Evolutionary conservation across 345 rosid species (phyloP).

Genomic region (Sonneratia alba): DNA sequence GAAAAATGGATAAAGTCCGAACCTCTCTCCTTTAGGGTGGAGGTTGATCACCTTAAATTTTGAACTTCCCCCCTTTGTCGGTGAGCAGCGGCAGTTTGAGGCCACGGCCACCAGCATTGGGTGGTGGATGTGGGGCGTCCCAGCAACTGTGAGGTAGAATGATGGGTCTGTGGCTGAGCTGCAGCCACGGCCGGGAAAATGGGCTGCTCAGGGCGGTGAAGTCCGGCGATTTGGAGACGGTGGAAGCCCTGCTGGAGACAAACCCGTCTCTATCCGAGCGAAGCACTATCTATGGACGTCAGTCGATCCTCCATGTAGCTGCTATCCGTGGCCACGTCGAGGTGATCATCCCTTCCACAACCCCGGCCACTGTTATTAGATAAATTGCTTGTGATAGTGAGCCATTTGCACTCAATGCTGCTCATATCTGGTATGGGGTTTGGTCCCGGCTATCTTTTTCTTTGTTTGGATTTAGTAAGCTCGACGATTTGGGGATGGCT

Average conservation of each 20-base stretch:
- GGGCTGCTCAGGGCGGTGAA: slow-evolving; percentile 65
- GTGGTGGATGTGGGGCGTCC: neutral
- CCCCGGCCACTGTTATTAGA: neutral
- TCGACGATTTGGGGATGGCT: neutral
- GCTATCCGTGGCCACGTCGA: slow-evolving; percentile 97
- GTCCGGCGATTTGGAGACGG: slow-evolving; percentile 49
- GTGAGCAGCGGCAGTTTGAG: neutral
- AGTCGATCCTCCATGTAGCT: slow-evolving; percentile 79
- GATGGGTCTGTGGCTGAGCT: slow-evolving; percentile 96
- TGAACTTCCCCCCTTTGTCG: neutral
- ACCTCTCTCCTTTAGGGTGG: neutral
- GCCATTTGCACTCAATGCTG: neutral
- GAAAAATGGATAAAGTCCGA: neutral
- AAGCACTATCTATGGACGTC: slow-evolving; percentile 63
- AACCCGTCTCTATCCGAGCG: slow-evolving; percentile 46
- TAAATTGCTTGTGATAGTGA: neutral
- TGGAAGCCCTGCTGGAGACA: slow-evolving; percentile 34
- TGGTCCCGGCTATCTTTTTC: neutral
- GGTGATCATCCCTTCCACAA: slow-evolving; percentile 26
- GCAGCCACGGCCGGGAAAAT: slow-evolving; percentile 50
- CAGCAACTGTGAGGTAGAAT: neutral
- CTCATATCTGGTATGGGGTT: neutral
- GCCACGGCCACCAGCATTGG: slow-evolving; percentile 3
- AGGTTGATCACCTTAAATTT: neutral
- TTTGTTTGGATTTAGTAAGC: neutral